These are phyloP conservation scores for Microthyrium microscopicum DNA, from an alignment of 2,329 filamentous ascomycete species.

Conservation along the genomic window DNA sequence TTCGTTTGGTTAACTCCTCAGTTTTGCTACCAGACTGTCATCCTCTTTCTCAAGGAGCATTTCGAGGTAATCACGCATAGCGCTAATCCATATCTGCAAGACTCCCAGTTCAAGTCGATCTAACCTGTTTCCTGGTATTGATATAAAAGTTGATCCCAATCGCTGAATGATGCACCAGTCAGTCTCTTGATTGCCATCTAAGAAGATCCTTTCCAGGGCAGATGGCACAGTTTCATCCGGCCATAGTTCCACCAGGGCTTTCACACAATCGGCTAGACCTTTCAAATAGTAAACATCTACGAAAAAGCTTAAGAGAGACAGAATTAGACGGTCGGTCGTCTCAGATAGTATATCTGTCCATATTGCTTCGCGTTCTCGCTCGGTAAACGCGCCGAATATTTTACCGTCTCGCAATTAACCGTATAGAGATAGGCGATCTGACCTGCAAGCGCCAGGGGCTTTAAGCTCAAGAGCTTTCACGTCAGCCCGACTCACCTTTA, in stretches of 20 bases:
- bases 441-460: slow-evolving; percentile 15
- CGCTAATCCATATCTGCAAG: slow-evolving; percentile 17
- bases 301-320: slow-evolving; percentile 22
- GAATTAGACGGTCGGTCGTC: slow-evolving; percentile 15
- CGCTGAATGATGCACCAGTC: slow-evolving; percentile 11
- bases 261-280: slow-evolving; percentile 14
- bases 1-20: slow-evolving; percentile 5
- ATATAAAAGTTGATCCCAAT: slow-evolving; percentile 13
- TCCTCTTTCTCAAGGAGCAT: slow-evolving; percentile 9
- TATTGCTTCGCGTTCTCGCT: slow-evolving; percentile 15
- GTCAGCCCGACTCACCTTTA: slow-evolving; percentile 13
- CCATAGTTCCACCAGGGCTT: slow-evolving; percentile 13
- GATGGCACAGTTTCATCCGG: slow-evolving; percentile 8
- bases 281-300: slow-evolving; percentile 20
- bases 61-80: slow-evolving; percentile 16
- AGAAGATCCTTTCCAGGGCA: slow-evolving; percentile 8
- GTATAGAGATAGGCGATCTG: slow-evolving; percentile 14
- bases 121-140: slow-evolving; percentile 5
- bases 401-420: slow-evolving; percentile 15
- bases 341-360: slow-evolving; percentile 14
- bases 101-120: slow-evolving; percentile 12
- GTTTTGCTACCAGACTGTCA: slow-evolving; percentile 11
- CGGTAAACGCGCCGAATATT: slow-evolving; percentile 18
- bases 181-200: neutral
- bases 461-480: slow-evolving; percentile 19